Evolutionary conservation across 1,284 basidiomycete genomes (phyloP).

Genomic region (Fistulinella cinereoalba): DNA sequence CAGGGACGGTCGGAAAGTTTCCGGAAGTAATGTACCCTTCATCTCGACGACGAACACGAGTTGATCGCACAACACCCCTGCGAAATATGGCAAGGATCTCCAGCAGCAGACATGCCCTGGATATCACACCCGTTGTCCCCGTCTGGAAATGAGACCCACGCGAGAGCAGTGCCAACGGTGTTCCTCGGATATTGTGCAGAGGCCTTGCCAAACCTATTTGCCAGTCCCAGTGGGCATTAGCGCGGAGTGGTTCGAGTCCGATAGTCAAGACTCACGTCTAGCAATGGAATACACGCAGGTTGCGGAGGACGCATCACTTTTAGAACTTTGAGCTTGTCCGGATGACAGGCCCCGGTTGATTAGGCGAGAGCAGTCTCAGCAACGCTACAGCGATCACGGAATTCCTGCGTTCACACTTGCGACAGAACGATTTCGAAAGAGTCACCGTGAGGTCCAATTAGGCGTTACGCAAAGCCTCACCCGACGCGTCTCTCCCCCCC

Average conservation of each 20-base stretch:
- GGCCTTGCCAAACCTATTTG: slow-evolving; percentile 41
- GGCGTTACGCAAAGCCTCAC: slow-evolving; percentile 29
- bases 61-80: slow-evolving; percentile 16
- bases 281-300: slow-evolving; percentile 39
- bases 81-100: slow-evolving; percentile 47
- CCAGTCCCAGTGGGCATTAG: slow-evolving; percentile 35
- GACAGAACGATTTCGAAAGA: slow-evolving; percentile 29
- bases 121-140: slow-evolving; percentile 35
- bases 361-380: slow-evolving; percentile 28
- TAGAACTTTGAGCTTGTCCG: slow-evolving; percentile 20
- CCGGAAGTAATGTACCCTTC: slow-evolving; percentile 40
- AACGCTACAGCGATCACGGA: slow-evolving; percentile 27
- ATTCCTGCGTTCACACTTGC: slow-evolving; percentile 22
- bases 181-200: slow-evolving; percentile 41
- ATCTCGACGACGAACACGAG: slow-evolving; percentile 15
- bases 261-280: slow-evolving; percentile 40
- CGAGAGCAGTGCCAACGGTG: slow-evolving; percentile 36
- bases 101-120: slow-evolving; percentile 38
- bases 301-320: slow-evolving; percentile 40
- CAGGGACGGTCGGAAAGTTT: slow-evolving; percentile 37
- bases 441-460: slow-evolving; percentile 30
- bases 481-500: slow-evolving; percentile 27
- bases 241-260: not conserved
- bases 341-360: slow-evolving; percentile 28
- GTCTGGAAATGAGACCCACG: slow-evolving; percentile 34